Evolutionary conservation across 169 alveolate species (phyloP).

Genomic region (Cryptosporidium tyzzeri): DNA sequence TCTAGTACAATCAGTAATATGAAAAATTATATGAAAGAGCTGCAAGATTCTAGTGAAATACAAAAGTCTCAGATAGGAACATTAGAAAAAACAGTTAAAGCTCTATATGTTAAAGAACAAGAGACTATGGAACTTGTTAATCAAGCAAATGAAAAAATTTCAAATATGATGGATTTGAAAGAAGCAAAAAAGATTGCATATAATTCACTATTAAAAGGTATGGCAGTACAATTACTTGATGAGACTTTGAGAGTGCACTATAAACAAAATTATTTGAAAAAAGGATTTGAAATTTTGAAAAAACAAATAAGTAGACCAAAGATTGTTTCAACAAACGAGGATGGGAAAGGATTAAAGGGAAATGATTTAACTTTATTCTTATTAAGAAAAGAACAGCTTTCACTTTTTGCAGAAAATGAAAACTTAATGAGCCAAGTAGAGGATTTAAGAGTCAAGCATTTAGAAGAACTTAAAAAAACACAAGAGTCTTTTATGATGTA

Average conservation of each 20-base stretch:
- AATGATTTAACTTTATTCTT: conserved; percentile 28
- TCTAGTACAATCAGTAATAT: conserved; percentile 44
- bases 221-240: conserved; percentile 49
- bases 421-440: conserved; percentile 50
- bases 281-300: conserved; percentile 42
- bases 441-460: conserved; percentile 46
- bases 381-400: conserved; percentile 64
- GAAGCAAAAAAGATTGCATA: conserved; percentile 75
- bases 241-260: conserved; percentile 46
- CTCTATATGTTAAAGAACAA: conserved; percentile 51
- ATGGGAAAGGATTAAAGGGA: conserved; percentile 53
- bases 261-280: conserved; percentile 25
- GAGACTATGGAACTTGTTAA: conserved; percentile 68
- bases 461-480: conserved; percentile 60
- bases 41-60: conserved; percentile 40
- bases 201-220: conserved; percentile 54
- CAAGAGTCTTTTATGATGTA: conserved; percentile 74
- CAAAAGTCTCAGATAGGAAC: conserved; percentile 52
- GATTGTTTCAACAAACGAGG: conserved; percentile 11
- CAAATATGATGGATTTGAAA: conserved; percentile 60
- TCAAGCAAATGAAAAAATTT: conserved; percentile 59
- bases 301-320: conserved; percentile 37
- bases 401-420: conserved; percentile 69
- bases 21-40: conserved; percentile 39
- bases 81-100: conserved; percentile 71